phyloP scores from a whole-genome alignment of 192 early-diverging fungal species.

The Jimgerdemannia flammicorona region DNA sequence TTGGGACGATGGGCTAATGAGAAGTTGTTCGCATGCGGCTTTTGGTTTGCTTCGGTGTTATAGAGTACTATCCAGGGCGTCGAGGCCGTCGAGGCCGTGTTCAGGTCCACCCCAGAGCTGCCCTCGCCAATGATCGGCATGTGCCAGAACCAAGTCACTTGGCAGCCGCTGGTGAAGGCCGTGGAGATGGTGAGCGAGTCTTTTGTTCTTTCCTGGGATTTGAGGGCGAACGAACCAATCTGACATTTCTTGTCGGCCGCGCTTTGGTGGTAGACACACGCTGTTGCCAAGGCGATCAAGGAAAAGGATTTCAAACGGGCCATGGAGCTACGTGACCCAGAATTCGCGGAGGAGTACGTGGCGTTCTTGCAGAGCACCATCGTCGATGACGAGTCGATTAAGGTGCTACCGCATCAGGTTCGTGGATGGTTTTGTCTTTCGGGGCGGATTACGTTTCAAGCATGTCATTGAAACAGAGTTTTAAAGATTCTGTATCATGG shows the following conservation, averaged over 20 bases:
- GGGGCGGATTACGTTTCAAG: conserved; percentile 44
- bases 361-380: conserved; percentile 61
- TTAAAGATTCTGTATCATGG: conserved; percentile 18
- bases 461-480: conserved; percentile 50
- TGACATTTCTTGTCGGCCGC: background rate
- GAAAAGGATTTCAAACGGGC: conserved; percentile 82
- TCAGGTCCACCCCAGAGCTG: conserved; percentile 75
- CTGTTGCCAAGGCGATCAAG: conserved; percentile 81
- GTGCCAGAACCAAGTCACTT: conserved; percentile 83
- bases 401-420: conserved; percentile 23
- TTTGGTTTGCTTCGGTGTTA: background rate
- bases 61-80: conserved; percentile 91
- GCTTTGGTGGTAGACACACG: conserved; percentile 53
- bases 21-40: background rate
- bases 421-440: background rate
- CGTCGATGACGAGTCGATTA: conserved; percentile 35
- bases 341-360: conserved; percentile 69
- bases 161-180: conserved; percentile 87
- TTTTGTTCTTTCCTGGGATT: conserved; percentile 2
- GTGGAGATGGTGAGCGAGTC: conserved; percentile 64
- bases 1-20: conserved; percentile 1
- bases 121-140: conserved; percentile 96
- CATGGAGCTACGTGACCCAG: conserved; percentile 86
- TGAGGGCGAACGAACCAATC: background rate
- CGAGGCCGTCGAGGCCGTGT: conserved; percentile 90